These are phyloP conservation scores for Kokia cookei DNA, from an alignment of 441 rosid species.

Conservation along the genomic window DNA sequence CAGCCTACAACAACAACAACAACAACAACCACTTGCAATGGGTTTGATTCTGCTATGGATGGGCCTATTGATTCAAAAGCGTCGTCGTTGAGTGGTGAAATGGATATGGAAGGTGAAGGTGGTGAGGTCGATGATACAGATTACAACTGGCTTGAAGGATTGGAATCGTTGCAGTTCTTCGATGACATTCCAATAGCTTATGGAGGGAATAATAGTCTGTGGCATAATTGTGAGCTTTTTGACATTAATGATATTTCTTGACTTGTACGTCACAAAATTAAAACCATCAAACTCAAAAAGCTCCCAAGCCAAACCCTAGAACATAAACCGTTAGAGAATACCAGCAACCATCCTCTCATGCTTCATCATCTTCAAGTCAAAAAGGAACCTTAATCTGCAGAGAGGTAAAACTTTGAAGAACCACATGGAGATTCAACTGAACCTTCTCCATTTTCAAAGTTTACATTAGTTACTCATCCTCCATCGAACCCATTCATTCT, in stretches of 20 bases:
- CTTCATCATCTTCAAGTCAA: too few species aligned
- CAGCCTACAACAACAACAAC: neutral
- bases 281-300: too few species aligned
- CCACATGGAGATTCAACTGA: too few species aligned
- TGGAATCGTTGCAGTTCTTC: neutral
- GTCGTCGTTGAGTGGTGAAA: neutral
- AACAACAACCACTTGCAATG: neutral
- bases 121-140: neutral
- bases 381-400: too few species aligned
- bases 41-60: neutral
- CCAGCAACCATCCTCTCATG: too few species aligned
- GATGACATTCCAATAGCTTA: neutral
- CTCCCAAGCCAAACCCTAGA: too few species aligned
- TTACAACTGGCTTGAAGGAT: neutral
- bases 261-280: neutral
- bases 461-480: too few species aligned
- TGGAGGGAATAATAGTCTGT: neutral
- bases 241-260: neutral
- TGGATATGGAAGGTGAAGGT: neutral
- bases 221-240: neutral
- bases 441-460: too few species aligned
- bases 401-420: too few species aligned
- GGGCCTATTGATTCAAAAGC: neutral
- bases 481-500: too few species aligned
- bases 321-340: too few species aligned